phyloP scores from a whole-genome alignment of 2,329 filamentous ascomycete genomes.

The Capronia epimyces region DNA sequence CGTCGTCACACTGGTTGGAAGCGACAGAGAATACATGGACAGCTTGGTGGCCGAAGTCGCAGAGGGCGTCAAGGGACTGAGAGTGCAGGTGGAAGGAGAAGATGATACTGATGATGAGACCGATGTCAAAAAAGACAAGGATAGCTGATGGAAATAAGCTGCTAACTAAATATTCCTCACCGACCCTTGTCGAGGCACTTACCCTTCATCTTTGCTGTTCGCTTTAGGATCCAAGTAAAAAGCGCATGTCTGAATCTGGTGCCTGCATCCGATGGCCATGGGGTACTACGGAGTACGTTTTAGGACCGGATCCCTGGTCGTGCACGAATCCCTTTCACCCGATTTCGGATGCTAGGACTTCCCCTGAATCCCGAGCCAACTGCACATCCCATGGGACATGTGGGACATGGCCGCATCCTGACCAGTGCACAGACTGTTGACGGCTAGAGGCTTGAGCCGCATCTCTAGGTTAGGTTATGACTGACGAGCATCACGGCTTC shows the following conservation, averaged over 20 bases:
- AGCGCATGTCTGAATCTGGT: no score
- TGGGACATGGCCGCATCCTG: no score
- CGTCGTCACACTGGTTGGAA: constrained; percentile 79
- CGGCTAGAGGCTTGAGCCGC: no score
- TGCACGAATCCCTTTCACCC: not conserved
- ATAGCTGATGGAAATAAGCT: constrained; percentile 8
- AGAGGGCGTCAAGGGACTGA: constrained; percentile 65
- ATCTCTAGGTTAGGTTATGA: no score
- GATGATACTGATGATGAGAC: constrained; percentile 47
- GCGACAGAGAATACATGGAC: constrained; percentile 71
- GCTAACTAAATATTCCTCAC: not conserved
- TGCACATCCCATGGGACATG: no score
- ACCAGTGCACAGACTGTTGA: no score
- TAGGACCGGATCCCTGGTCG: not conserved
- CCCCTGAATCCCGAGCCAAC: no score
- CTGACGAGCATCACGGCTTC: no score
- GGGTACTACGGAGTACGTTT: not conserved
- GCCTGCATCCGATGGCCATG: no score
- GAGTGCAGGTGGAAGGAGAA: constrained; percentile 67
- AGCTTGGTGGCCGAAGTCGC: constrained; percentile 72
- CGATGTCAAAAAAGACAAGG: constrained; percentile 24
- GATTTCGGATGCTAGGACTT: not conserved
- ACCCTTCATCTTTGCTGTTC: not conserved
- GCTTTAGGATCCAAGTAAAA: no score
- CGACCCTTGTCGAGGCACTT: no score